Conservation (phyloP, 2,329 filamentous ascomycete genomes). For the Dactylellina leptospora region DNA sequence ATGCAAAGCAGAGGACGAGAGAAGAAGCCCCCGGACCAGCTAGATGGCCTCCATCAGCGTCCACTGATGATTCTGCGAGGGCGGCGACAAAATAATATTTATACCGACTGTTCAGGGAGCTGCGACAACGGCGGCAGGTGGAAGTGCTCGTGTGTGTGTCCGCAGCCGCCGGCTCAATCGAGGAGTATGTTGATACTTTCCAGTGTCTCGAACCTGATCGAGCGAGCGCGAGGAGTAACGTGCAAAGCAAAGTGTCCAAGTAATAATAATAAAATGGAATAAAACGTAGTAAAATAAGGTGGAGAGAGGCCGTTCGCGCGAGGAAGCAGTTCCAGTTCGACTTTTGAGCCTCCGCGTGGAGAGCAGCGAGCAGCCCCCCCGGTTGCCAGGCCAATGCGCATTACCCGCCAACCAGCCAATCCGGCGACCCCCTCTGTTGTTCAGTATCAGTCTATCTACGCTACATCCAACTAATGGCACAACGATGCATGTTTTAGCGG, state of each 20-base stretch:
- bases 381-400: constrained; percentile 46
- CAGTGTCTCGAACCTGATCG: background rate
- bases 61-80: too few relatives aligned
- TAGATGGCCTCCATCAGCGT: too few relatives aligned
- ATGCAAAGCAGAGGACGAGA: too few relatives aligned
- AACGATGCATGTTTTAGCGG: background rate
- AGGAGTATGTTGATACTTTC: constrained; percentile 10
- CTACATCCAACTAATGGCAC: background rate
- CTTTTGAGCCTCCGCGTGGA: background rate
- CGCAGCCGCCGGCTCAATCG: constrained; percentile 3
- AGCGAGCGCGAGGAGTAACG: too few relatives aligned
- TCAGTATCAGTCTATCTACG: too few relatives aligned
- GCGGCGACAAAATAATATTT: too few relatives aligned
- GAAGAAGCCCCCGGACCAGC: too few relatives aligned
- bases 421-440: too few relatives aligned
- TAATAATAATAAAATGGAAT: background rate
- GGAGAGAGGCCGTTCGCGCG: background rate
- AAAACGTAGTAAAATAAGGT: background rate
- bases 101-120: background rate
- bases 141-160: too few relatives aligned
- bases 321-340: constrained; percentile 1
- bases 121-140: background rate
- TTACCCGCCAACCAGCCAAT: background rate
- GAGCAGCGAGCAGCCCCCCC: background rate
- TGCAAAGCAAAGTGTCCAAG: too few relatives aligned